Evolutionary conservation across 495 filamentous ascomycete genomes (phyloP).

Genomic region (Corynascus novoguineensis): DNA sequence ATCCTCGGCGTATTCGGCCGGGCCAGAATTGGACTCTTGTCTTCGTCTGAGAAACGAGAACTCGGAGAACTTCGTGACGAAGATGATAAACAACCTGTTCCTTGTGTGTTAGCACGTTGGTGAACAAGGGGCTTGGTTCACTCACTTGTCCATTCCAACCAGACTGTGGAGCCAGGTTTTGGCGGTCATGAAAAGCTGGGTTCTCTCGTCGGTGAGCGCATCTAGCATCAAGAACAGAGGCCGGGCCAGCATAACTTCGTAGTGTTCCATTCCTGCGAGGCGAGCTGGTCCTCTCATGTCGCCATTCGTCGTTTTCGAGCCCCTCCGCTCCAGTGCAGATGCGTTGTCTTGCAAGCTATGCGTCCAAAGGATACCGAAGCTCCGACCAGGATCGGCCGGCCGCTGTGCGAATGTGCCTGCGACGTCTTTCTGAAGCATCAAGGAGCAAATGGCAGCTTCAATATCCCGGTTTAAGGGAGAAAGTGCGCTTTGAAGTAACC

Average conservation of each 20-base stretch:
- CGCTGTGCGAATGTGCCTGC: slow-evolving; percentile 48
- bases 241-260: slow-evolving; percentile 68
- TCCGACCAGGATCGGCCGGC: slow-evolving; percentile 52
- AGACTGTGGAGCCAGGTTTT: slow-evolving; percentile 79
- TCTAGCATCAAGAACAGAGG: slow-evolving; percentile 82
- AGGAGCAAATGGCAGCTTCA: slow-evolving; percentile 71
- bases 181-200: slow-evolving; percentile 67
- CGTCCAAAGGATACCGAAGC: slow-evolving; percentile 71
- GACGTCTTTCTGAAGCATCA: slow-evolving; percentile 57
- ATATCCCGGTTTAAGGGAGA: slow-evolving; percentile 51
- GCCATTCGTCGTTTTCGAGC: slow-evolving; percentile 44
- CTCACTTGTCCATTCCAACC: slow-evolving; percentile 58
- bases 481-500: slow-evolving; percentile 68
- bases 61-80: slow-evolving; percentile 50
- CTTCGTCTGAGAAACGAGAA: slow-evolving; percentile 49
- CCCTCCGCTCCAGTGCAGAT: slow-evolving; percentile 40
- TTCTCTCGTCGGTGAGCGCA: slow-evolving; percentile 63
- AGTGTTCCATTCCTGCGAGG: slow-evolving; percentile 47
- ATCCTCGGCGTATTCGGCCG: slow-evolving; percentile 31
- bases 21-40: slow-evolving; percentile 3
- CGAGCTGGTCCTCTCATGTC: slow-evolving; percentile 45
- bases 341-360: slow-evolving; percentile 64
- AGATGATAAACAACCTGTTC: slow-evolving; percentile 50
- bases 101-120: slow-evolving; percentile 1
- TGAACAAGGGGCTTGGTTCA: neutral